These are phyloP conservation scores for Antitrichia curtipendula DNA, from an alignment of 225 moss, liverwort and hornwort species.

Conservation along the genomic window DNA sequence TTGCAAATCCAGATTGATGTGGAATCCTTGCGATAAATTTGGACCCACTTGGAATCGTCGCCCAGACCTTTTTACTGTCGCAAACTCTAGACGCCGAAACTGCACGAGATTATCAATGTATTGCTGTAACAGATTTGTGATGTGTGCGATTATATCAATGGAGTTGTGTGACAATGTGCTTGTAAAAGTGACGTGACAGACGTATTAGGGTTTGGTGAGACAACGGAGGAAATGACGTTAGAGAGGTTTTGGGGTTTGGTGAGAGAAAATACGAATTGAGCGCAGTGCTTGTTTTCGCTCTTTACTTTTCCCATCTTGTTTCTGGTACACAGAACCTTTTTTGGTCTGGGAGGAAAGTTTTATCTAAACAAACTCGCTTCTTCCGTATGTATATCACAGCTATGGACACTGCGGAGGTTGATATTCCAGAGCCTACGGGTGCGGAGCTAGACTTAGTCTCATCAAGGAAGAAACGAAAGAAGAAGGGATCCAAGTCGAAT, in stretches of 20 bases:
- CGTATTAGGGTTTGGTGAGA: not conserved
- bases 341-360: not conserved
- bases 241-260: not conserved
- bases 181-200: not conserved
- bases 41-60: not conserved
- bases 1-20: not conserved
- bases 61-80: not conserved
- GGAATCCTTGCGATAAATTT: not conserved
- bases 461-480: slow-evolving; percentile 29
- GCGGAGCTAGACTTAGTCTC: slow-evolving; percentile 30
- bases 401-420: slow-evolving; percentile 62
- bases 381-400: not conserved
- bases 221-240: not conserved
- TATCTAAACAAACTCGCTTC: not conserved
- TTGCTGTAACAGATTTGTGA: no score
- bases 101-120: not conserved
- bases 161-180: not conserved
- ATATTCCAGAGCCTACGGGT: slow-evolving; percentile 44
- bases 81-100: not conserved
- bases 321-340: not conserved
- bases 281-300: not conserved
- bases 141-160: no score
- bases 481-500: slow-evolving; percentile 9
- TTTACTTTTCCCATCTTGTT: not conserved
- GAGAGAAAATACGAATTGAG: not conserved